Base-by-base conservation (phyloP, 768 basidiomycete species). In the Lentinula guzmanii region DNA sequence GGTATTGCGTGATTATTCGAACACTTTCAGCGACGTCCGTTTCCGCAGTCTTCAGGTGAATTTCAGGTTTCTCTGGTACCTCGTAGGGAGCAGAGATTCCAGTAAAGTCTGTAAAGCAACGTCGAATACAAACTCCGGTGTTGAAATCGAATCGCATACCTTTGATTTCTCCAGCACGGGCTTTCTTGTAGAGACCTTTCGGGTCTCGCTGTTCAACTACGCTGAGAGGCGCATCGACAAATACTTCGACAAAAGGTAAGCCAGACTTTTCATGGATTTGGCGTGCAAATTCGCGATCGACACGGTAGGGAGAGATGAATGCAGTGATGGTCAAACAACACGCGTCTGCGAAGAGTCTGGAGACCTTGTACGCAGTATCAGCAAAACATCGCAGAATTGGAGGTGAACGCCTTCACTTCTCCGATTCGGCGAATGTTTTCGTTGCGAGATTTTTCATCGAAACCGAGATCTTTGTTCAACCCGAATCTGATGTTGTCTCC, bases 1-100 rank as follows among this genome's bases (percentile, higher is more conserved):
- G 86, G 76, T 98, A 98, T 62, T 86, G 80, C 35, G 84, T 81
- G 71, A 98, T 93, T 58, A 82, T 77, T 64, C 81, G 78, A 50
- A 98, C 95, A 57, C 92, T 88, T 60, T 88, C 85, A 24, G 81
- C 77, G 37, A 98, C 89, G 66, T 89, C 84, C 28, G 80, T 81
- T 72, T 95, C 81, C 70, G 91, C 83, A 2, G 96, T 98, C 70
- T 83, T 87, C 74, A 99, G 90, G 76, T 95, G 94, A 62, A 99
- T 84, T 75, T 98, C 97, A 46, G 97, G 89, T 13, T 75, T 75
- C 60, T 80, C 79, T 16, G 97, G 97, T 5, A 86, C 84, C 75
- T 98, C 97, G 73, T 98, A 98, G 16, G 97, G 97, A 5, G 97
- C 93, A 21, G 94, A 95, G 71, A 98, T 90, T 6, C 97, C 97